Conservation (phyloP, 2,329 filamentous ascomycete genomes). For the Aureobasidium sp. region DNA sequence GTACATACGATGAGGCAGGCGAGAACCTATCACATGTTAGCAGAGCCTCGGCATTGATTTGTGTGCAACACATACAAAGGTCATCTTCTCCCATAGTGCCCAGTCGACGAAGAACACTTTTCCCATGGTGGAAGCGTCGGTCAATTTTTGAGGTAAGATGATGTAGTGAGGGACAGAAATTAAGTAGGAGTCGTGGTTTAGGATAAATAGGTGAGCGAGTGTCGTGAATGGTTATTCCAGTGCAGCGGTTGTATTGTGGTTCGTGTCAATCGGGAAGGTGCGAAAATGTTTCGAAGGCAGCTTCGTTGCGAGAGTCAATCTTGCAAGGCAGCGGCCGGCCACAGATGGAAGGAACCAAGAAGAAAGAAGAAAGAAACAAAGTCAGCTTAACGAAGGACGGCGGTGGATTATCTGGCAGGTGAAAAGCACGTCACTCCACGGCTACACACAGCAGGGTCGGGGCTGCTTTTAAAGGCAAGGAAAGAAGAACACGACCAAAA, state of each 20-base stretch:
- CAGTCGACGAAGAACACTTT: slow-evolving; percentile 47
- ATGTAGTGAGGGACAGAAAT: background rate
- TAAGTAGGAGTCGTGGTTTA: background rate
- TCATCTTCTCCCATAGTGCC: slow-evolving; percentile 84
- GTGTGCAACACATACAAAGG: slow-evolving; percentile 58
- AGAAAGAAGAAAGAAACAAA: background rate
- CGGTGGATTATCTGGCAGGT: slow-evolving; percentile 1
- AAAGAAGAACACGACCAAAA: background rate
- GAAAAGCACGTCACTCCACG: slow-evolving; percentile 11
- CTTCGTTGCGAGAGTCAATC: background rate
- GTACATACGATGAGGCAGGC: slow-evolving; percentile 58
- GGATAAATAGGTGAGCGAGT: background rate
- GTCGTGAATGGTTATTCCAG: background rate
- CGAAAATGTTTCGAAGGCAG: background rate
- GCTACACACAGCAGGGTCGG: slow-evolving; percentile 11
- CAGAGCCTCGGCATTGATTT: background rate
- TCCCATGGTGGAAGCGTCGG: slow-evolving; percentile 3
- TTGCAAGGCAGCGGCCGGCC: background rate
- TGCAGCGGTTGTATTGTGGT: background rate
- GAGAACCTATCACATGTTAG: slow-evolving; percentile 52
- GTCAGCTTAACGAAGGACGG: slow-evolving; percentile 2
- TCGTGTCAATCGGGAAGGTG: background rate
- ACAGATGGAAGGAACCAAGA: background rate
- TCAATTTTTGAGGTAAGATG: background rate
- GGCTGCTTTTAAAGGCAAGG: slow-evolving; percentile 14